Evolutionary conservation across 805 yeast genomes (phyloP).

Genomic region (Candida wancherniae): DNA sequence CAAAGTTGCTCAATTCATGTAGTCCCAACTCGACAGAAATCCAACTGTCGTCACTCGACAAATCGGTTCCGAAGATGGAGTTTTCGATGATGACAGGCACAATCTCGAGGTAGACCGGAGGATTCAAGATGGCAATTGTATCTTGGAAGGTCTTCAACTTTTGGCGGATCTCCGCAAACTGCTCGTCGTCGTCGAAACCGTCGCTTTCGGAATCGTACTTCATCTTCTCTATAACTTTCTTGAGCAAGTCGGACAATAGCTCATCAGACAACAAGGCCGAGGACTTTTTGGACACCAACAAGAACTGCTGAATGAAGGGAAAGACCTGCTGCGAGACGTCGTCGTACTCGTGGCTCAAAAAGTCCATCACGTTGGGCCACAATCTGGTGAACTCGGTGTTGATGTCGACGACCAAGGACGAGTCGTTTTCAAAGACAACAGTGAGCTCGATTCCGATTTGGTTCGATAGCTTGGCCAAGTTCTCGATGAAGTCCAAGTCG

Average conservation of each 20-base stretch:
- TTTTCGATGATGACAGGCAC: conserved; percentile 54
- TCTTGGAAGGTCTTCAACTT: conserved; percentile 80
- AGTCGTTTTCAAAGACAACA: conserved; percentile 53
- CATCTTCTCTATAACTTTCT: conserved; percentile 71
- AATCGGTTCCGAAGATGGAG: conserved; percentile 12
- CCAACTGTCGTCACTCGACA: conserved; percentile 9
- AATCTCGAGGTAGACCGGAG: conserved; percentile 56
- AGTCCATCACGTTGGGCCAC: conserved; percentile 68
- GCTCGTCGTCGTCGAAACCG: conserved; percentile 54
- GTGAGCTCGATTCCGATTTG: conserved; percentile 73
- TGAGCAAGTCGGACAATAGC: conserved; percentile 58
- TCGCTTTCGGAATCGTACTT: conserved; percentile 73
- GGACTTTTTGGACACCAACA: conserved; percentile 62
- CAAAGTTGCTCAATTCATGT: conserved; percentile 70
- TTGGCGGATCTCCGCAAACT: conserved; percentile 73
- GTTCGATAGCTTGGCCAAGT: conserved; percentile 68
- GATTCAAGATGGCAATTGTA: conserved; percentile 55
- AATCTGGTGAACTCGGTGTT: conserved; percentile 47
- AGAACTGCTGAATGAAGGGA: conserved; percentile 70
- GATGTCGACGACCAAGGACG: conserved; percentile 34
- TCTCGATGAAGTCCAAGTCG: conserved; percentile 66
- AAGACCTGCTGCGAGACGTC: conserved; percentile 82
- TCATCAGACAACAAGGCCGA: conserved; percentile 35
- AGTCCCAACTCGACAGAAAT: conserved; percentile 79
- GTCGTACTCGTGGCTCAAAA: conserved; percentile 78